phyloP scores from a whole-genome alignment of 2,329 filamentous ascomycete species.

The Xylaria sp. region DNA sequence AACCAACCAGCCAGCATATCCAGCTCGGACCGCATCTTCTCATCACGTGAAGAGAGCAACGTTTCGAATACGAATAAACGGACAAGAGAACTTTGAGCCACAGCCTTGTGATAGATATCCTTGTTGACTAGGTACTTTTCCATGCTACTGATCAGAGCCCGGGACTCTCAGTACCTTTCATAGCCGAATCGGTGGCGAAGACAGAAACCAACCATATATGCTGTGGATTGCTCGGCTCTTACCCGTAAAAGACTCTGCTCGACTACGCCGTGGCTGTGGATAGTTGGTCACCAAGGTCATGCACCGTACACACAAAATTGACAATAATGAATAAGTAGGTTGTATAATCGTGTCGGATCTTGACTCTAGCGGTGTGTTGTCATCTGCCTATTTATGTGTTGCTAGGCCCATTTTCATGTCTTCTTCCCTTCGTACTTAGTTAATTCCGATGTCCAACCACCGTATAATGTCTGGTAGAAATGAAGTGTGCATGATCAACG shows the following conservation, averaged over 20 bases:
- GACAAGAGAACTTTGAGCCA: neutral
- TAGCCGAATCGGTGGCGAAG: neutral
- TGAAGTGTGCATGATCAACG: neutral
- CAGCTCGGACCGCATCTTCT: too few relatives aligned
- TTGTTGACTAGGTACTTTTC: neutral
- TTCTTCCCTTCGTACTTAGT: neutral
- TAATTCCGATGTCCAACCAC: constrained; percentile 6
- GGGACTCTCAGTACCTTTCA: neutral
- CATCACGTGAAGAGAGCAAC: neutral
- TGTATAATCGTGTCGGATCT: neutral
- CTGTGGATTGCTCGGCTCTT: neutral
- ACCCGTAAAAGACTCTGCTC: neutral
- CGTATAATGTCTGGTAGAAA: neutral
- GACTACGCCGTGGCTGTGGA: neutral
- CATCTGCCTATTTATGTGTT: constrained; percentile 4
- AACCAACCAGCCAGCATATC: too few relatives aligned
- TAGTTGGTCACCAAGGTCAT: neutral
- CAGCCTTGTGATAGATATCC: neutral
- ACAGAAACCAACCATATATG: too few relatives aligned
- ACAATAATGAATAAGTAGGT: neutral
- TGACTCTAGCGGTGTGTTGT: neutral
- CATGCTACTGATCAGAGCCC: neutral
- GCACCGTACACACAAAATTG: neutral
- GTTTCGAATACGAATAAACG: neutral
- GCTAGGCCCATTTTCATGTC: neutral